Percentiles rank a stretch among this genome's conserved stretches.
phyloP scores from a whole-genome alignment of 2,329 filamentous ascomycete genomes.

The Clarireedia monteithiana region DNA sequence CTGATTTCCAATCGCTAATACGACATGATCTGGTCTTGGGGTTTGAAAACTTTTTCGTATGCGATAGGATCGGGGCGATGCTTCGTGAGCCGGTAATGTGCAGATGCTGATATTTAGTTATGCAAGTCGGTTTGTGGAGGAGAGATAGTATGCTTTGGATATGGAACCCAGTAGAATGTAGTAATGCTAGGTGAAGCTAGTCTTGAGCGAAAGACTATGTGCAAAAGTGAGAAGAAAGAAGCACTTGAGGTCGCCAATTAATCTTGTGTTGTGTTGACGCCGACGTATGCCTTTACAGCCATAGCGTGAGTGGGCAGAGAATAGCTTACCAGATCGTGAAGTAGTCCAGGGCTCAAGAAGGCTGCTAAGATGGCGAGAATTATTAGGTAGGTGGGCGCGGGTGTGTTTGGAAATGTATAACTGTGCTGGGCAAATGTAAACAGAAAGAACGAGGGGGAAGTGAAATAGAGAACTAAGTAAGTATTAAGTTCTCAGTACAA shows the following conservation, averaged over 20 bases:
- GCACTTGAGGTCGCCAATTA: background rate
- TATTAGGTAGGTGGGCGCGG: too few species aligned
- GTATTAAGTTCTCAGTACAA: background rate
- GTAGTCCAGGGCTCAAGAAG: too few species aligned
- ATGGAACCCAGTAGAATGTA: background rate
- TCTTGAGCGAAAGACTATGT: background rate
- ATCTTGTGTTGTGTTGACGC: background rate
- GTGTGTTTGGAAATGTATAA: background rate
- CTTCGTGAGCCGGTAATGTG: too few species aligned
- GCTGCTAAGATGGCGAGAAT: too few species aligned
- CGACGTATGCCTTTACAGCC: too few species aligned
- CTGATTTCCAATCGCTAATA: background rate
- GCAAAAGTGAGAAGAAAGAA: conserved; percentile 1
- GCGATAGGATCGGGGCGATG: background rate
- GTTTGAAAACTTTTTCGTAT: background rate
- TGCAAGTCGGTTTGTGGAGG: background rate
- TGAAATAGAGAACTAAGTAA: background rate
- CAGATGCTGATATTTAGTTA: background rate
- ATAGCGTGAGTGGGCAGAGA: too few species aligned
- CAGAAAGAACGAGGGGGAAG: conserved; percentile 5
- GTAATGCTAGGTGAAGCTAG: background rate
- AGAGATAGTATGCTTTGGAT: background rate
- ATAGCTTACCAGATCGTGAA: too few species aligned
- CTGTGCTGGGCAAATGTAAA: background rate
- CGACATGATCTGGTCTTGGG: background rate